Evolutionary conservation across 371 early-diverging fungal genomes (phyloP), one percentile per base, ranked within the genome.

Genomic region (Mortierella sp.): DNA sequence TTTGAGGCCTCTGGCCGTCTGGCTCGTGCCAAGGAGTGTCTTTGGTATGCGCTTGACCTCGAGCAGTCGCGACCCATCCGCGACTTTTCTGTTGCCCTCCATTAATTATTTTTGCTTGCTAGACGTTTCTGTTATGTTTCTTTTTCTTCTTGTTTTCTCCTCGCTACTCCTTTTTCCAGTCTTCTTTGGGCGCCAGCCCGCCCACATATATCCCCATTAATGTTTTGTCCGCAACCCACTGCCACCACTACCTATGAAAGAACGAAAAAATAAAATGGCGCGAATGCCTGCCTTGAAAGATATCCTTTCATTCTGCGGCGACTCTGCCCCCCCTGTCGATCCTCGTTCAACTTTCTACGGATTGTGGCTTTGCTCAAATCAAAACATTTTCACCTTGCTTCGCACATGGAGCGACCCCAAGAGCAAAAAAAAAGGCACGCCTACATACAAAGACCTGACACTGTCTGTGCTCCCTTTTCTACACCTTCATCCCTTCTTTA

Each of bases 31-130:
- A 92, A 93, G 71, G 90, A 91, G 50, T 95, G 93, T 72, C 84
- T 93, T 51, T 89, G 92, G 74, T 94, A 94, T 76, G 94, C 95
- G n/a, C 82, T 94, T n/a, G 94, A 94, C 77, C 87, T 95, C 67
- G 94, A 94, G 76, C 89, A 84, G 69, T 92, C 94, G 6, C 89
- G 89, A 64, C 95, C 95, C 5, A 89, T 94, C 55, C 90, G 93
- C 64, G 89, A 93, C 13, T 95, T 95, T 81, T 81, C 82, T 0
- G 86, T 79, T 3, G 81, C 82, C 0, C 74, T 86, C 10, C 79
- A 82, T 8, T 74, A 79, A 72, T 80, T 75, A 71, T 50, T 80
- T 21, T 51, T 43, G 77, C 74, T 59, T 28, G 8, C 16, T 37
- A 55, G 54, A 73, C 11, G 28, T 74, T 70, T 19, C 40, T n/a